Conservation (phyloP, 208 protist species). For the Leishmania amazonensis region DNA sequence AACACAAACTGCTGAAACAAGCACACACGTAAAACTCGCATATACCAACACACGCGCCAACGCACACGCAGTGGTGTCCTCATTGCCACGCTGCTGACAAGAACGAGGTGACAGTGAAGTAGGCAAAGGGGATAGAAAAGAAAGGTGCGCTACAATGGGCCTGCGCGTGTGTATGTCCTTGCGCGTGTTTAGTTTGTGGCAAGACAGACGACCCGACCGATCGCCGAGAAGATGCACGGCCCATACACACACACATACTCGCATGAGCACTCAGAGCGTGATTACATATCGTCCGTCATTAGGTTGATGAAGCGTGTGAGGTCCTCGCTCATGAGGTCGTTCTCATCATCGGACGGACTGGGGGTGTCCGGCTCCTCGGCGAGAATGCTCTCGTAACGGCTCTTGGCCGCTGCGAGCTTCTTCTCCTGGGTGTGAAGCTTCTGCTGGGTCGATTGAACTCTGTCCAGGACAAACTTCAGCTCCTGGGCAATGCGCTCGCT, state of each 20-base stretch:
- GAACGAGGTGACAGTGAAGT: not conserved
- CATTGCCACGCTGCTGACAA: not conserved
- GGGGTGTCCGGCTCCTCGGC: constrained; percentile 51
- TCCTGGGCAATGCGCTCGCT: constrained; percentile 60
- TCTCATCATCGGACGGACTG: constrained; percentile 55
- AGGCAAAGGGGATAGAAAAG: not conserved
- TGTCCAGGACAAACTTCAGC: constrained; percentile 51
- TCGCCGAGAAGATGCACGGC: not conserved
- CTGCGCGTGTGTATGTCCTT: not conserved
- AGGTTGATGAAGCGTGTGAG: constrained; percentile 55
- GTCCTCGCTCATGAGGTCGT: constrained; percentile 61
- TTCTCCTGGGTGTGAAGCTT: constrained; percentile 61
- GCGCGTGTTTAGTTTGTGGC: not conserved
- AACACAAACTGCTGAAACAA: not conserved
- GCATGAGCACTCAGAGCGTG: not conserved
- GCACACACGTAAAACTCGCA: not conserved
- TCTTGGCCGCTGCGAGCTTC: constrained; percentile 54
- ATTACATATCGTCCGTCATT: constrained; percentile 61
- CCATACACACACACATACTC: not conserved
- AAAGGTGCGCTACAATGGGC: not conserved
- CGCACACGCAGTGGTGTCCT: not conserved
- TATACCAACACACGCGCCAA: not conserved
- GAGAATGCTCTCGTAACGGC: constrained; percentile 38
- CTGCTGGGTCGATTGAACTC: constrained; percentile 53
- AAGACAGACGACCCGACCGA: not conserved